Base-by-base conservation (phyloP, 768 basidiomycete genomes). In the Termitomyces sp. region DNA sequence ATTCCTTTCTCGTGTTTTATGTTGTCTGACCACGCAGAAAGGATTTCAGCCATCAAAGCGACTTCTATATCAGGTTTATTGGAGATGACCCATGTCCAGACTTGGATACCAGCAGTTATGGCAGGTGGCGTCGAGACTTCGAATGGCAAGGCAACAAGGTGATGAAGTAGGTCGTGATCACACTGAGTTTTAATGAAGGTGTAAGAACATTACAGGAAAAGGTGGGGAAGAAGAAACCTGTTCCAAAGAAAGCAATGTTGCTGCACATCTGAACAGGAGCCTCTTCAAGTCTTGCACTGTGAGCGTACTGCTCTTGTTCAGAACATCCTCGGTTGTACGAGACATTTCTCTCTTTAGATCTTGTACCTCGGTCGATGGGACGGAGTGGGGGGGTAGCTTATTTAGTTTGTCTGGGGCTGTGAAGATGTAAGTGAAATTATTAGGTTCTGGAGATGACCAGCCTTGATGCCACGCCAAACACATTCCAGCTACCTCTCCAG, bases 11-110 rank as follows among this genome's bases (percentile, higher is more conserved):
- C 79, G 37, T 82, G 77, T 60, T 81, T 83, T 59, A 98, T 89
- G 5, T 90, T 90, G 55, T 83, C 80, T 48, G 87, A 79, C 97
- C 97, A 99, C 3, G 90, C 90, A 2, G 90, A 83, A 46, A 92
- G 74, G 50, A 98, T 82, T 65, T 98, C 94, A 5, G 84, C 76
- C 79, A 98, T 88, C 20, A 98, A 71, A 2, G 86, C 84, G 48
- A 94, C 83, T 70, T 98, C 95, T 12, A 89, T 76, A 47, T 82
- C 81, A 0, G 91, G 86, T 58, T 91, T 84, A 68, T 96, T 90
- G 14, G 90, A 85, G 53, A 97, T 88, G 0, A 97, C 80, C 95
- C 95, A 98, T 3, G 90, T 93, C 97, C 97, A 98, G 10, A 89
- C 88, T 67, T 98, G 94, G 43, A 94, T 87, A 0, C 92, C 95